A percentile compares a stretch with the other conserved stretches of the same genome.
Conservation (phyloP, 176 grass and related monocot species). For the Cenchrus purpureus region DNA sequence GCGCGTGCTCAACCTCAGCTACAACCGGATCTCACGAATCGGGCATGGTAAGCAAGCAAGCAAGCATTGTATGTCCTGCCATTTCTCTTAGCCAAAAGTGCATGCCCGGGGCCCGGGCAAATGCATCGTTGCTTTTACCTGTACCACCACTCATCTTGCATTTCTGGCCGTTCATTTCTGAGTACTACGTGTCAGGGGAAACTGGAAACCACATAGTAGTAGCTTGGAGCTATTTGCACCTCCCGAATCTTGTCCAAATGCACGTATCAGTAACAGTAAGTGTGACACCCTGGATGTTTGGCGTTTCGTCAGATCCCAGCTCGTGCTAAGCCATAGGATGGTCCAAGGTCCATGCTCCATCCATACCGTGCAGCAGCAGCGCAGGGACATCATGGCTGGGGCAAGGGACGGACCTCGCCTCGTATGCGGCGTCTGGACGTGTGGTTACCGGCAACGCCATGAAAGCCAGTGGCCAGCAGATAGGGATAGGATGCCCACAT, state of each 20-base stretch:
- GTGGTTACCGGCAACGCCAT: background rate
- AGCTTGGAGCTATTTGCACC: constrained; percentile 5
- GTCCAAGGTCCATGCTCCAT: constrained; percentile 2
- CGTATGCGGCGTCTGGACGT: constrained; percentile 2
- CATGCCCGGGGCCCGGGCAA: background rate
- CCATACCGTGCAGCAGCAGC: background rate
- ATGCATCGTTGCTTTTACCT: background rate
- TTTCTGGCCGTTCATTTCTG: background rate
- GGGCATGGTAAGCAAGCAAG: constrained; percentile 63
- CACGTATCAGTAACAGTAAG: background rate
- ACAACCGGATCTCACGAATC: constrained; percentile 85
- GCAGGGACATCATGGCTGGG: constrained; percentile 9
- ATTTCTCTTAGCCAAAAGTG: background rate
- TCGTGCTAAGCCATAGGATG: constrained; percentile 40
- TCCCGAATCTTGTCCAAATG: constrained; percentile 22
- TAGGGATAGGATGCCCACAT: constrained; percentile 13
- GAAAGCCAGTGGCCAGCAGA: background rate
- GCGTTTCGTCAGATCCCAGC: constrained; percentile 12
- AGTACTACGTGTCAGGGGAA: background rate
- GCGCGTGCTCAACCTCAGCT: constrained; percentile 85
- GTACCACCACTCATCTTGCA: background rate
- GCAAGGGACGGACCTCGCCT: background rate
- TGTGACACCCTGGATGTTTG: constrained; percentile 30
- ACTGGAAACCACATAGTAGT: background rate
- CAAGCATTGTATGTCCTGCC: constrained; percentile 3